Conservation (phyloP, 2,329 filamentous ascomycete species). For the Xylariaceae sp. region DNA sequence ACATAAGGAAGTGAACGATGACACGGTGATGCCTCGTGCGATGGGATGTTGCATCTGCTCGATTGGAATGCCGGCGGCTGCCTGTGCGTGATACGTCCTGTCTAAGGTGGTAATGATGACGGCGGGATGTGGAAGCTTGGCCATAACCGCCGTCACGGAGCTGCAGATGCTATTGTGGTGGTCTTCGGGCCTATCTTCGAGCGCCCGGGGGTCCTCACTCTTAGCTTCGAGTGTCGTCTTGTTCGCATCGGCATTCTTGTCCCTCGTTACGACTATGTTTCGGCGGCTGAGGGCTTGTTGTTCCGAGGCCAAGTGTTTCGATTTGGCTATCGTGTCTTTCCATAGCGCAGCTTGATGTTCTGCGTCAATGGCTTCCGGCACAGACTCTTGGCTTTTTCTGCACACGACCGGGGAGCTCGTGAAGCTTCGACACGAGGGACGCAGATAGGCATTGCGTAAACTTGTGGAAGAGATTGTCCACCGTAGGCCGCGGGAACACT, state of each 20-base stretch:
- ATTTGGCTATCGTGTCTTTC: background rate
- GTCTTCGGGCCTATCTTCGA: background rate
- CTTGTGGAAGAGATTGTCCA: conserved; percentile 31
- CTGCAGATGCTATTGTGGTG: conserved; percentile 44
- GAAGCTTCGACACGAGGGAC: conserved; percentile 9
- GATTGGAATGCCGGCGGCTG: conserved; percentile 7
- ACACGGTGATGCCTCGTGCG: conserved; percentile 63
- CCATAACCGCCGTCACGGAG: conserved; percentile 59
- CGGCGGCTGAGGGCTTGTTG: background rate
- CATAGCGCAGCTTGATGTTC: background rate
- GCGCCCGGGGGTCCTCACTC: background rate
- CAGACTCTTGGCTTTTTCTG: background rate
- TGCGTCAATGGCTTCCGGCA: background rate
- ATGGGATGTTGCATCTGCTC: conserved; percentile 28
- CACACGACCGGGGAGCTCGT: conserved; percentile 1
- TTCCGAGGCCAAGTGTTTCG: background rate
- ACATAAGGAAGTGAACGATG: conserved; percentile 62
- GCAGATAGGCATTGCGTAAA: conserved; percentile 17
- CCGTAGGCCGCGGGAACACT: conserved; percentile 36
- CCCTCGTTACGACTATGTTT: background rate
- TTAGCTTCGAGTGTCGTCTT: background rate
- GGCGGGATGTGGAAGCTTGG: conserved; percentile 59
- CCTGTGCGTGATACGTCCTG: conserved; percentile 42
- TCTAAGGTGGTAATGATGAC: conserved; percentile 58
- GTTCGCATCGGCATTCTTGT: background rate